These are phyloP conservation scores for Eimeria falciformis DNA, from an alignment of 169 alveolate species.

Conservation along the genomic window DNA sequence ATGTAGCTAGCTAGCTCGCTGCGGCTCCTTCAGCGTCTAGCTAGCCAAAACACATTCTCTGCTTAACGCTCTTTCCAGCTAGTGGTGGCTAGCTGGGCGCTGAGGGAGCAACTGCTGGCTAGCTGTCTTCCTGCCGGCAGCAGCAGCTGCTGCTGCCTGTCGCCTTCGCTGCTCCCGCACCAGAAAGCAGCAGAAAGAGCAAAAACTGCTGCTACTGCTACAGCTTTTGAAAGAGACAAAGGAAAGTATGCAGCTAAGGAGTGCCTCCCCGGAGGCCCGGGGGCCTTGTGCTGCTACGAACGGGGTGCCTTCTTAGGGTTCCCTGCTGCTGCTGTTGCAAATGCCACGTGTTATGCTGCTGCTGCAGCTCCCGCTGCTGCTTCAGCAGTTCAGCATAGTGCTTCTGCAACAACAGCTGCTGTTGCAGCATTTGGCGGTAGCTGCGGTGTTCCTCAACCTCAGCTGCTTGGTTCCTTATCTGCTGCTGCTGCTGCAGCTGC, in stretches of 20 bases:
- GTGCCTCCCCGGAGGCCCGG: no score
- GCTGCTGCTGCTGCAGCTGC: not conserved
- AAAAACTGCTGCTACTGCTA: conserved; percentile 23
- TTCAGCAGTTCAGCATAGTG: not conserved
- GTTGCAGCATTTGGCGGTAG: not conserved
- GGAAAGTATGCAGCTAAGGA: not conserved
- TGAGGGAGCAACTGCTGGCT: no score
- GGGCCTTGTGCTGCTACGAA: no score
- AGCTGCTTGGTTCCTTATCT: not conserved
- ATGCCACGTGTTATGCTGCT: not conserved
- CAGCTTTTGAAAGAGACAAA: not conserved
- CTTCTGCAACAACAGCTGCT: not conserved
- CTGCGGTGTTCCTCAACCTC: not conserved
- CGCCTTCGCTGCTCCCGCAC: not conserved
- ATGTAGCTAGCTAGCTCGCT: no score
- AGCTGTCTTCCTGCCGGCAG: no score
- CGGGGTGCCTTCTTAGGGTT: no score
- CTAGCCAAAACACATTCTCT: no score
- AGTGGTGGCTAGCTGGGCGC: no score
- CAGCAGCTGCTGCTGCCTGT: conserved; percentile 14
- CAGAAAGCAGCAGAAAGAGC: conserved; percentile 5
- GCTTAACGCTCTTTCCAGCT: no score
- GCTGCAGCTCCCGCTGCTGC: conserved; percentile 26
- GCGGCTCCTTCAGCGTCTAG: no score
- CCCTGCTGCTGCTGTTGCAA: no score